Percentiles rank a stretch among this genome's conserved stretches.
phyloP scores from a whole-genome alignment of 352 stramenopile species.

The Thalassiosira allenii region DNA sequence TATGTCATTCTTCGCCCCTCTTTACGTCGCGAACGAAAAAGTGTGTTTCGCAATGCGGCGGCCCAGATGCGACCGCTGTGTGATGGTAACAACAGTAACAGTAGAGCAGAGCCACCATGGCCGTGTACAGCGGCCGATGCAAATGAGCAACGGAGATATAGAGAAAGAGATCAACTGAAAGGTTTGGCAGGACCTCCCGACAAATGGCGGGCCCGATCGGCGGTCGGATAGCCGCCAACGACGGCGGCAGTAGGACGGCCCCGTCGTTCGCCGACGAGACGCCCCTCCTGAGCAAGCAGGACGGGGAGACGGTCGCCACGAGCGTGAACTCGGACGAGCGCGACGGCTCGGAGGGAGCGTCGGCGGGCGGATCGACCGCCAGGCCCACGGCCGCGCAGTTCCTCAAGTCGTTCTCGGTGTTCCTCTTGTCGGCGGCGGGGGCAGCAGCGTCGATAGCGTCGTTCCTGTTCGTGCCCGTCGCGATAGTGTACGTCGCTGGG shows the following conservation, averaged over 20 bases:
- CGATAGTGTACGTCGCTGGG: conserved; percentile 36
- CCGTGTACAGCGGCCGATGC: too few species aligned
- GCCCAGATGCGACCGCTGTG: too few species aligned
- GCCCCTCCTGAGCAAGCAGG: conserved; percentile 32
- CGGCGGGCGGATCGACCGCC: not conserved
- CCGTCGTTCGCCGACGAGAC: conserved; percentile 6
- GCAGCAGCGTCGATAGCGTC: conserved; percentile 31
- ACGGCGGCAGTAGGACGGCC: not conserved
- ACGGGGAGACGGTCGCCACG: conserved; percentile 23
- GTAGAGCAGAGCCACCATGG: too few species aligned
- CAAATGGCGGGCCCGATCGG: not conserved
- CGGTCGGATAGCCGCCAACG: not conserved
- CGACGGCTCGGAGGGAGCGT: not conserved
- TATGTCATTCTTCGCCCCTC: too few species aligned
- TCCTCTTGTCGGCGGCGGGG: conserved; percentile 18
- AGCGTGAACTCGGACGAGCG: conserved; percentile 29
- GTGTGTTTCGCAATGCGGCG: too few species aligned
- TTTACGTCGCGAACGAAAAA: too few species aligned
- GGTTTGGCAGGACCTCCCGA: too few species aligned
- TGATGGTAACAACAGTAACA: too few species aligned
- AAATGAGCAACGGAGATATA: too few species aligned
- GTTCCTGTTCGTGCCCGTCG: conserved; percentile 25
- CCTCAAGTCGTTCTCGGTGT: conserved; percentile 9
- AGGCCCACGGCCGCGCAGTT: conserved; percentile 27
- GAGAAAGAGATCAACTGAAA: too few species aligned